A percentile compares a stretch with the other conserved stretches of the same genome.
These are phyloP conservation scores for Plasmodium adleri DNA, from an alignment of 169 alveolate genomes.

Conservation along the genomic window DNA sequence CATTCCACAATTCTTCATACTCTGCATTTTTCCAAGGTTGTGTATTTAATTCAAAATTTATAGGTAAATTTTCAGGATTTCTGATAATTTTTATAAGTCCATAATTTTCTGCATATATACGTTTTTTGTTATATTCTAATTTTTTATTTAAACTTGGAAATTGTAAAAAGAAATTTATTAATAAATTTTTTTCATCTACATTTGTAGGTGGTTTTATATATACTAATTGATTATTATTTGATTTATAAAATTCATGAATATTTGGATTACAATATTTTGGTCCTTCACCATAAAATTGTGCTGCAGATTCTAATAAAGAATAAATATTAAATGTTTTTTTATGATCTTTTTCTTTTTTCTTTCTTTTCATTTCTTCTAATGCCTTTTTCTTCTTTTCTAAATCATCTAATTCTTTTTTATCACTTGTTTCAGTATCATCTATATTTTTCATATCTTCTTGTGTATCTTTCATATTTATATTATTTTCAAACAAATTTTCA, in stretches of 20 bases:
- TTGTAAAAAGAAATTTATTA: conserved; percentile 63
- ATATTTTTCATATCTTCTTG: conserved; percentile 19
- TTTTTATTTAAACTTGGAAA: conserved; percentile 67
- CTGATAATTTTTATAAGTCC: conserved; percentile 61
- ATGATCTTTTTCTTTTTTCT: conserved; percentile 66
- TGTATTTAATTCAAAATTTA: conserved; percentile 41
- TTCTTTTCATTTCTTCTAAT: conserved; percentile 66
- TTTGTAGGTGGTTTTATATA: conserved; percentile 68
- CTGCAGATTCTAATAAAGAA: conserved; percentile 72
- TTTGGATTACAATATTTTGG: conserved; percentile 76
- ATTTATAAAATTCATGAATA: conserved; percentile 57
- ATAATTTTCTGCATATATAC: conserved; percentile 74
- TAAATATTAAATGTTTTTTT: conserved; percentile 50
- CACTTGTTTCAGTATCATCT: conserved; percentile 4
- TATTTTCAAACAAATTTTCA: neutral
- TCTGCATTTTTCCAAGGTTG: conserved; percentile 49
- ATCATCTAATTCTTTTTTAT: conserved; percentile 29
- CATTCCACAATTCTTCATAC: conserved; percentile 49
- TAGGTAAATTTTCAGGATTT: conserved; percentile 51
- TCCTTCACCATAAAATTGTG: conserved; percentile 75
- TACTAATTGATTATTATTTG: conserved; percentile 68
- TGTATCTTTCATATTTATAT: neutral
- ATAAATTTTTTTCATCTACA: conserved; percentile 52
- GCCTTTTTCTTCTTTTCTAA: conserved; percentile 50
- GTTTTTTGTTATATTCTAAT: conserved; percentile 63